Conservation (phyloP, 1,284 basidiomycete genomes). For the Taiwanofungus camphoratus region DNA sequence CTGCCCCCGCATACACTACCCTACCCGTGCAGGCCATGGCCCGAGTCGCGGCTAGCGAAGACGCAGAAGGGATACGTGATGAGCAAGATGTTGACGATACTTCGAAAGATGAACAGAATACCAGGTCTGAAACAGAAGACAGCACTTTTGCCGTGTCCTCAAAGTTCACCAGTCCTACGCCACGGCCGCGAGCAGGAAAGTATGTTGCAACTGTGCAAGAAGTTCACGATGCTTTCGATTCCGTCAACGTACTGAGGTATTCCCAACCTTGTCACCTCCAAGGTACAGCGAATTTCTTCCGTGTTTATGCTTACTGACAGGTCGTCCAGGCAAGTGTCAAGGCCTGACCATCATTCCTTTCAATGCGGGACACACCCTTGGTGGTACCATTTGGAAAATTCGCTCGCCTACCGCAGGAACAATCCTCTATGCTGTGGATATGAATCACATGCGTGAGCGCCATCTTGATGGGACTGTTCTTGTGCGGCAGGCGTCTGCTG, state of each 20-base stretch:
- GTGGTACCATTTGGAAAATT: slow-evolving; percentile 98
- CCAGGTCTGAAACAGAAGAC: slow-evolving; percentile 9
- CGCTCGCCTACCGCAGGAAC: slow-evolving; percentile 95
- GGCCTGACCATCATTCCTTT: slow-evolving; percentile 95
- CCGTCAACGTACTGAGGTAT: slow-evolving; percentile 88
- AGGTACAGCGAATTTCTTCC: slow-evolving; percentile 44
- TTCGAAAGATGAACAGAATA: slow-evolving; percentile 10
- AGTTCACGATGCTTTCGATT: slow-evolving; percentile 93
- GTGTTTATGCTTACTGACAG: slow-evolving; percentile 2
- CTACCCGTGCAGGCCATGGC: slow-evolving; percentile 97
- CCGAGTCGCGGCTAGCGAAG: slow-evolving; percentile 81
- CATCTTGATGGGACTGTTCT: slow-evolving; percentile 95
- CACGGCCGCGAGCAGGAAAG: slow-evolving; percentile 33
- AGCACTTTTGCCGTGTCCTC: slow-evolving; percentile 10
- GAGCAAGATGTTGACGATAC: slow-evolving; percentile 58
- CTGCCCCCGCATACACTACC: slow-evolving; percentile 92
- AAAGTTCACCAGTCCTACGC: slow-evolving; percentile 6
- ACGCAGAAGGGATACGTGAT: slow-evolving; percentile 73
- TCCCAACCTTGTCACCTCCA: slow-evolving; percentile 94
- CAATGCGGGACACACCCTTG: slow-evolving; percentile 92
- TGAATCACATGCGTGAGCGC: slow-evolving; percentile 96
- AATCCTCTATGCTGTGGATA: slow-evolving; percentile 90
- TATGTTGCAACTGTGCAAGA: slow-evolving; percentile 77
- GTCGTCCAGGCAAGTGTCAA: slow-evolving; percentile 70
- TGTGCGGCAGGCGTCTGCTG: slow-evolving; percentile 51